Evolutionary conservation across 176 grass and related monocot genomes (phyloP).

Genomic region (Zizania latifolia): DNA sequence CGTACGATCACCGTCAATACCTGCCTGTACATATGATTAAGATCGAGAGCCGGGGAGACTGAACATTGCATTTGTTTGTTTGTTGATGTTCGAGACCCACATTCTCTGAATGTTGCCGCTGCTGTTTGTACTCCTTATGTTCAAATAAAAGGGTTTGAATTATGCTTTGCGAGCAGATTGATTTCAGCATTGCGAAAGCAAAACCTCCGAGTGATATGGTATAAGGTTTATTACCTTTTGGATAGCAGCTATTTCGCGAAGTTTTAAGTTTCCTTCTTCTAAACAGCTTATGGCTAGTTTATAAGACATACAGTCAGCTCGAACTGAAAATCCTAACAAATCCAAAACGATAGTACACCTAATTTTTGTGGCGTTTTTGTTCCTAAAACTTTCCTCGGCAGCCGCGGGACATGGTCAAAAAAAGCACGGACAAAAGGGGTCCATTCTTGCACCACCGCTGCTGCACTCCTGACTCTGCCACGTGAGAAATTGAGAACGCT

Average conservation of each 20-base stretch:
- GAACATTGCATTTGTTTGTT: constrained; percentile 41
- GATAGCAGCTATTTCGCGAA: too few relatives aligned
- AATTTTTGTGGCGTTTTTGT: too few relatives aligned
- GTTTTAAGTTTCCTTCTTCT: too few relatives aligned
- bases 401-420: neutral
- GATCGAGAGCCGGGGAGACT: constrained; percentile 10
- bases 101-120: neutral
- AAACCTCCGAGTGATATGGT: too few relatives aligned
- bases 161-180: neutral
- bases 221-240: too few relatives aligned
- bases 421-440: too few relatives aligned
- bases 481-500: too few relatives aligned
- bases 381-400: too few relatives aligned
- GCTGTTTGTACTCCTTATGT: neutral
- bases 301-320: too few relatives aligned
- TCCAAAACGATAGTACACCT: neutral
- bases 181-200: neutral
- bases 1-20: neutral
- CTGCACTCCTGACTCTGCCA: too few relatives aligned
- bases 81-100: neutral
- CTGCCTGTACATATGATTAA: constrained; percentile 32
- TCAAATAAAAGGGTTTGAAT: constrained; percentile 22
- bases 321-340: neutral
- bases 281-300: too few relatives aligned
- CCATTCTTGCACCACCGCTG: neutral